Conservation (phyloP, 495 filamentous ascomycete species). For the Penicillium riverlandense region DNA sequence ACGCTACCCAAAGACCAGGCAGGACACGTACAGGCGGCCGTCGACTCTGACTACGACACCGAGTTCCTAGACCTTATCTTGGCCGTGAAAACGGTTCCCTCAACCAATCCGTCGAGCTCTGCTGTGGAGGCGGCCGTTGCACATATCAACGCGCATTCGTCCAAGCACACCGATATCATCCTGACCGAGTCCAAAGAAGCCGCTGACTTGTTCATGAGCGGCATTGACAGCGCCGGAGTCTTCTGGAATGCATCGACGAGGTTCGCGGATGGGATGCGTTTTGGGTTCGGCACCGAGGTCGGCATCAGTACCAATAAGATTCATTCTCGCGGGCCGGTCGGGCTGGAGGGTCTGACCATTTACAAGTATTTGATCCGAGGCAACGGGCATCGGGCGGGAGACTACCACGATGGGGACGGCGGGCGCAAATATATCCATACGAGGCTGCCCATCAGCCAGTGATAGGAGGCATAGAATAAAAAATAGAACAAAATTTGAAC, state of each 20-base stretch:
- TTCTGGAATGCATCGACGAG: constrained; percentile 96
- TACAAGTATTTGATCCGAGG: constrained; percentile 91
- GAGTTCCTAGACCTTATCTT: constrained; percentile 85
- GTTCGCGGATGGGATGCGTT: constrained; percentile 94
- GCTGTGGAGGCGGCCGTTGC: constrained; percentile 61
- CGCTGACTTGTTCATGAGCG: constrained; percentile 73
- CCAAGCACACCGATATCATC: constrained; percentile 93
- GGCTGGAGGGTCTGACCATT: constrained; percentile 89
- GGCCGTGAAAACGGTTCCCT: constrained; percentile 71
- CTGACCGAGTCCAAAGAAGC: constrained; percentile 57
- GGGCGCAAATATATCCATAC: constrained; percentile 29
- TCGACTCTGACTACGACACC: constrained; percentile 68
- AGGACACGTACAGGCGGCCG: constrained; percentile 53
- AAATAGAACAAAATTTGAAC: constrained; percentile 9
- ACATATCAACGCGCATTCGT: constrained; percentile 89
- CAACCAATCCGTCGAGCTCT: constrained; percentile 14
- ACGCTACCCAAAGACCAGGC: constrained; percentile 25
- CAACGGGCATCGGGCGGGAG: constrained; percentile 64
- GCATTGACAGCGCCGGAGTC: constrained; percentile 83
- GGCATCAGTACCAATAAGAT: constrained; percentile 99
- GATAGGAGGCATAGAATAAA: not conserved
- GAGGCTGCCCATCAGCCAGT: constrained; percentile 20
- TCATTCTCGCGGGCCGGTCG: constrained; percentile 87
- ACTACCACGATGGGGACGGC: constrained; percentile 64
- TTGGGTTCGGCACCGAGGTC: constrained; percentile 95